Percentiles rank a stretch among this genome's conserved stretches.
These are phyloP conservation scores for Calycina herbarum DNA, from an alignment of 2,329 filamentous ascomycete species.

Conservation along the genomic window DNA sequence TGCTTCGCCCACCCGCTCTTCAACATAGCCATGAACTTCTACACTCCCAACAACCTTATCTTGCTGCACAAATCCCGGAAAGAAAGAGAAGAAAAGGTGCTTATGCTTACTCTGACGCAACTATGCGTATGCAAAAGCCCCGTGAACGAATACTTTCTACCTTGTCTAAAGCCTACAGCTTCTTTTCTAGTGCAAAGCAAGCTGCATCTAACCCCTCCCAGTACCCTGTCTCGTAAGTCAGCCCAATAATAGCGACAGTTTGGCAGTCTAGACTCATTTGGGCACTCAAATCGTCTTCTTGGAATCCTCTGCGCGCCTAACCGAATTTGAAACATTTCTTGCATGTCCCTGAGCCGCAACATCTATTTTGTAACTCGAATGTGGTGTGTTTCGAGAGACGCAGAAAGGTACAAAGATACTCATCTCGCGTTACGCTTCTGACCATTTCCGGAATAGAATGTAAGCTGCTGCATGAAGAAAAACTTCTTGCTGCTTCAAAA, in stretches of 20 bases:
- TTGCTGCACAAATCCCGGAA: not conserved
- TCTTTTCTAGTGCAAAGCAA: not conserved
- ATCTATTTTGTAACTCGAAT: not conserved
- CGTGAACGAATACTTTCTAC: not conserved
- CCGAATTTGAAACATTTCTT: not conserved
- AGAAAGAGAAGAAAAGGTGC: not conserved
- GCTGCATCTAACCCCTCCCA: not conserved
- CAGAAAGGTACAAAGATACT: not conserved
- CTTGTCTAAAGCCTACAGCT: not conserved
- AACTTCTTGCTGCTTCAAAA: not conserved
- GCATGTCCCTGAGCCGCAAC: not conserved
- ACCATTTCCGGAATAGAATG: not conserved
- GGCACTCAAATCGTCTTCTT: not conserved
- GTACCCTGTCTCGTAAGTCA: not conserved
- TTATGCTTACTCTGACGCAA: conserved; percentile 5
- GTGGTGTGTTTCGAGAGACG: not conserved
- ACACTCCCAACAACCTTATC: not conserved
- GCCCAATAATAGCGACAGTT: not conserved
- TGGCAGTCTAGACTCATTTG: not conserved
- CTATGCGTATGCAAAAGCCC: not conserved
- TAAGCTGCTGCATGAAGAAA: not conserved
- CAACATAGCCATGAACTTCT: not conserved
- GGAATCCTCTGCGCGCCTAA: not conserved
- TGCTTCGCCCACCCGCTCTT: not conserved
- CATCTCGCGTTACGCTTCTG: not conserved